These are phyloP conservation scores for Fraxinus paxiana DNA, from an alignment of 305 asterid genomes.

Conservation along the genomic window DNA sequence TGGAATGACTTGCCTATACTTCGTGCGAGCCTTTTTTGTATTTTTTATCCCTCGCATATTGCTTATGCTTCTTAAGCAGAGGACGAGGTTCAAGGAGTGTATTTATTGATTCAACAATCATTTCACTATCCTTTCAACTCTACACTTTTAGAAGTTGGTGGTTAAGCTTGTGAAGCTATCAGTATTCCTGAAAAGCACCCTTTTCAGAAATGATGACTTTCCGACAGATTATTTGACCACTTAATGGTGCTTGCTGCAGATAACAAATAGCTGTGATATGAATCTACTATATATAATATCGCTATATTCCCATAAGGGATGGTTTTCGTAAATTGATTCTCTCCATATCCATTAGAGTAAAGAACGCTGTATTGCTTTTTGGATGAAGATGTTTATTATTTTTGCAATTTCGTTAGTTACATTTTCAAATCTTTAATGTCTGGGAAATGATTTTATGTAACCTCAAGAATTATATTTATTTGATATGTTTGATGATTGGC, in stretches of 20 bases:
- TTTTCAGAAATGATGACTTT: background rate
- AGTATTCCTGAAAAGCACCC: background rate
- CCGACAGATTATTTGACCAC: background rate
- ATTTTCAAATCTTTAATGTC: background rate
- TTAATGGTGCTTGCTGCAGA: conserved; percentile 1
- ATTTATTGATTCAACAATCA: background rate
- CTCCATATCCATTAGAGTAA: background rate
- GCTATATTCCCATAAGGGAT: background rate
- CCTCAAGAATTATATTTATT: background rate
- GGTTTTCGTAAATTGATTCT: background rate
- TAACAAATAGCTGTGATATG: conserved; percentile 14
- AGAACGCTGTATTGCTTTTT: background rate
- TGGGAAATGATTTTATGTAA: background rate
- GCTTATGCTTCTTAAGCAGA: background rate
- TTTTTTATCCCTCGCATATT: background rate
- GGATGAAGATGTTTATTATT: background rate
- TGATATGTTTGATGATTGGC: background rate
- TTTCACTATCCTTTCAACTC: conserved; percentile 9
- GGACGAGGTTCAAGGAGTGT: background rate
- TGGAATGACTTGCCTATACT: background rate
- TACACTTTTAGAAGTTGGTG: conserved; percentile 3
- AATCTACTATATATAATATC: conserved; percentile 1
- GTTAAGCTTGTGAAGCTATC: conserved; percentile 21
- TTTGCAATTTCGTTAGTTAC: background rate
- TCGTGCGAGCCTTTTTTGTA: background rate